Evolutionary conservation across 2,329 filamentous ascomycete genomes (phyloP).

Genomic region (Ramularia endophylla): DNA sequence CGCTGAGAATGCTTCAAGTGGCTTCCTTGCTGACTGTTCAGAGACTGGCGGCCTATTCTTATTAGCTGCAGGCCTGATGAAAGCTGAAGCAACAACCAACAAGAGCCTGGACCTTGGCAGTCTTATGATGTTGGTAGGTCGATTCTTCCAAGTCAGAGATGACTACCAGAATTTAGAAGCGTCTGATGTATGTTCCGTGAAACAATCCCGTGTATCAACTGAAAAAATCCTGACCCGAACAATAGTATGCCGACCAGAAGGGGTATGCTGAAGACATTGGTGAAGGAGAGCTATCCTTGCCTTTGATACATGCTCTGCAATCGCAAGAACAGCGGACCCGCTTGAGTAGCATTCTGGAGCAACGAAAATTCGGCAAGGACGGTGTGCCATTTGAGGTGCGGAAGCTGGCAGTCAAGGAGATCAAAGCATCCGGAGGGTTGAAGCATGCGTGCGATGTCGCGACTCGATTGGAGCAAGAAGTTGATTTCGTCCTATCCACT

Average conservation of each 20-base stretch:
- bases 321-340: background rate
- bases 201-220: too few relatives aligned
- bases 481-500: background rate
- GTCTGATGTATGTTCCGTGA: too few relatives aligned
- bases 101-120: too few relatives aligned
- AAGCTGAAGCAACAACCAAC: too few relatives aligned
- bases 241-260: constrained; percentile 5
- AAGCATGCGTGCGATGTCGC: background rate
- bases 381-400: constrained; percentile 3
- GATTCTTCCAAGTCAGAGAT: too few relatives aligned
- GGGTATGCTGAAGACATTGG: constrained; percentile 5
- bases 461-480: constrained; percentile 1
- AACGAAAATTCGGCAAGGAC: constrained; percentile 2
- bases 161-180: too few relatives aligned
- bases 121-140: too few relatives aligned
- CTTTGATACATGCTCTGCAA: constrained; percentile 6
- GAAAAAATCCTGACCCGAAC: too few relatives aligned
- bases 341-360: constrained; percentile 5
- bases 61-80: too few relatives aligned
- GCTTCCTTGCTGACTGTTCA: too few relatives aligned
- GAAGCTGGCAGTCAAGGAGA: constrained; percentile 3
- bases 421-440: constrained; percentile 2
- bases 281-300: constrained; percentile 6
- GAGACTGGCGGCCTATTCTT: too few relatives aligned
- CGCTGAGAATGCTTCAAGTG: too few relatives aligned